Conservation (phyloP, 2,329 filamentous ascomycete species). For the Colletotrichum sp. region DNA sequence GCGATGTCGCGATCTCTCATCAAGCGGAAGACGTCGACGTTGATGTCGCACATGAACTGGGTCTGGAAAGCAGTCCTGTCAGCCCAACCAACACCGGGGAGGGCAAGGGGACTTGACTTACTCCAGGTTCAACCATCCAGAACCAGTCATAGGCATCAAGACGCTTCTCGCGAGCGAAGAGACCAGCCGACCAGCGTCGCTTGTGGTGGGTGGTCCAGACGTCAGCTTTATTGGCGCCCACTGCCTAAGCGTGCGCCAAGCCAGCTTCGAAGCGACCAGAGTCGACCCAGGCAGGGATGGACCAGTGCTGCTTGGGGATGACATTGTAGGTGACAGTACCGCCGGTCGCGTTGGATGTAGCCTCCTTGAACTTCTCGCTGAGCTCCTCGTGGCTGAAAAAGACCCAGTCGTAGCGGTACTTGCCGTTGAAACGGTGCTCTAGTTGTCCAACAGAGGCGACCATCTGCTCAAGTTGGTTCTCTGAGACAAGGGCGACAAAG, state of each 20-base stretch:
- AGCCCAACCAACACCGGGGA: neutral
- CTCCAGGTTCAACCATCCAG: slow-evolving; percentile 66
- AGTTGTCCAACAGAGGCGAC: slow-evolving; percentile 72
- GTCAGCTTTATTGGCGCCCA: slow-evolving; percentile 65
- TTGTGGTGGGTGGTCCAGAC: slow-evolving; percentile 74
- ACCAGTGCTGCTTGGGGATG: slow-evolving; percentile 80
- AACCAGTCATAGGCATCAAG: slow-evolving; percentile 67
- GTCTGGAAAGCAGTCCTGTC: slow-evolving; percentile 41
- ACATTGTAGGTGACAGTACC: slow-evolving; percentile 75
- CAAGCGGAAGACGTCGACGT: slow-evolving; percentile 86
- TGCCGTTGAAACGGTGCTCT: slow-evolving; percentile 69
- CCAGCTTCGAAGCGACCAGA: slow-evolving; percentile 68
- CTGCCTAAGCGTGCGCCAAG: slow-evolving; percentile 66
- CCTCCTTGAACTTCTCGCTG: slow-evolving; percentile 75
- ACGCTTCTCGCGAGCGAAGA: slow-evolving; percentile 81
- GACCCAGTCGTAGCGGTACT: slow-evolving; percentile 86
- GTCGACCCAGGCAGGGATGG: slow-evolving; percentile 75
- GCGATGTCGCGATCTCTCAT: slow-evolving; percentile 86
- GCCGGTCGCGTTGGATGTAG: slow-evolving; percentile 71
- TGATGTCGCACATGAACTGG: slow-evolving; percentile 64
- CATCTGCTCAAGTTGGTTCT: slow-evolving; percentile 72
- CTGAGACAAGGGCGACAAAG: slow-evolving; percentile 73
- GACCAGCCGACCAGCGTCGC: slow-evolving; percentile 82
- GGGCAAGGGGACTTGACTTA: slow-evolving; percentile 36
- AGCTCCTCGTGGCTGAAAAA: slow-evolving; percentile 87